Base-by-base conservation (phyloP, 768 basidiomycete species). In the Lactifluus echinatus region DNA sequence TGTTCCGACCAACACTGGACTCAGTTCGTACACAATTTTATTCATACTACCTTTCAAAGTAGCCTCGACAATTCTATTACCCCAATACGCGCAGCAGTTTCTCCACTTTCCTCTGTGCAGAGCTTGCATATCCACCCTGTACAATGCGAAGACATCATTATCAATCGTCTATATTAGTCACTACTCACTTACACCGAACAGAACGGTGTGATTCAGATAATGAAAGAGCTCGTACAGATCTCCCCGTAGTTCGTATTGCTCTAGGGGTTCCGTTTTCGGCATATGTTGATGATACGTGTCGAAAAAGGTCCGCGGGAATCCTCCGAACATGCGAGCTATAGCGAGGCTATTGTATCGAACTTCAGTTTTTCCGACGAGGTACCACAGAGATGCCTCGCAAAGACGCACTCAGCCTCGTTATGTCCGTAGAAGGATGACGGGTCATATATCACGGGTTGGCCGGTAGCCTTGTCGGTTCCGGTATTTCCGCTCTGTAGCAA, bases 171-270 rank as follows among this genome's bases (percentile, higher is more conserved):
- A 49, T 15, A 55, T 34, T 8, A n/a, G 33, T 37, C 17, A 15
- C 1, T 10, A 43, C 21, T 31, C 8, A 73, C 84, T 72, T 66
- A 89, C 88, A 57, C 86, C 86, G 65, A 90, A 90, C 4, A 91
- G 67, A 4, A 87, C 71, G 0, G 88, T 87, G 64, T 91, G 89
- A 63, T 91, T 91, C 61, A 90, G 71, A 65, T 89, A 88, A 69
- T 91, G 89, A 61, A 86, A 91, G 26, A 90, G 69, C 67, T 88
- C 80, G 62, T 91, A 90, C n/a, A 90, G 69, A 50, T 85, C 79
- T 31, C 69, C 76, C 33, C 89, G 78, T 36, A 82, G 73, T 28
- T 75, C 74, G 64, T 87, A 89, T 64, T 89, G 78, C 3, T 78
- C 76, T 3, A 74, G 74, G 5, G 88, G 88, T 33, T 83, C 77